Base-by-base conservation (phyloP, 441 rosid genomes). In the Rhodomyrtus psidioides region DNA sequence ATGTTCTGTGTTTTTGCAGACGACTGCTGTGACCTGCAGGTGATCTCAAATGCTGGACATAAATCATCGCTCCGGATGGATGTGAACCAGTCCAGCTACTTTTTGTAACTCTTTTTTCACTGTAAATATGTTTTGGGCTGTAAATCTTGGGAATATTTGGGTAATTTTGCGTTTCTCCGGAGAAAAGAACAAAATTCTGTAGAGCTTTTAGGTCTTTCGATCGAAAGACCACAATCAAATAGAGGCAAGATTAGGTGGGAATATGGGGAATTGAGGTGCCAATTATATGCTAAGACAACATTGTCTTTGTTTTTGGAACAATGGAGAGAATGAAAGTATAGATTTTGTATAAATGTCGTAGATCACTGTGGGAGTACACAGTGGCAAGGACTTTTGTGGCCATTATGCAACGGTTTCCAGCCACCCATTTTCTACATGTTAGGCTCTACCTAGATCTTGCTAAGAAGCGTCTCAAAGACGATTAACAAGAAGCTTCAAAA, bases 61-160 rank as follows among this genome's bases (percentile, higher is more conserved):
- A 39, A 70, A 70, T 49, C 79, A 21, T 70, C 5, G 1, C 27
- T 70, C 79, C 6, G 49, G 79, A 70, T 70, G 79, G 79, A 70
- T 70, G 79, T 24, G 79, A 39, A 70, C 79, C n/a, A 9, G 39
- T 44, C 79, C 79, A 21, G 16, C 49, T 21, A 70, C 79, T 39
- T 70, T 70, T 70, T 70, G 79, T 39, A 21, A 70, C 79, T 65
- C 26, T 39, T 70, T 39, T 70, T 70, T 83, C 39, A 55, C 85
- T 89, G 92, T 91, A 88, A 83, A 89, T 90, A 86, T 87, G 84
- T 57, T 82, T 87, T 87, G 91, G 88, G 86, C 74, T 92, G 94
- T 92, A 91, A 91, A 91, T 90, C 82, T 62, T 10, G 79, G 79
- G 79, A 70, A 70, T 12, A 70, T 39, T 21, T 39, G n/a, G 79